Evolutionary conservation across 345 rosid genomes (phyloP), one percentile per base, ranked within the genome.

Genomic region (Triadica sebifera): DNA sequence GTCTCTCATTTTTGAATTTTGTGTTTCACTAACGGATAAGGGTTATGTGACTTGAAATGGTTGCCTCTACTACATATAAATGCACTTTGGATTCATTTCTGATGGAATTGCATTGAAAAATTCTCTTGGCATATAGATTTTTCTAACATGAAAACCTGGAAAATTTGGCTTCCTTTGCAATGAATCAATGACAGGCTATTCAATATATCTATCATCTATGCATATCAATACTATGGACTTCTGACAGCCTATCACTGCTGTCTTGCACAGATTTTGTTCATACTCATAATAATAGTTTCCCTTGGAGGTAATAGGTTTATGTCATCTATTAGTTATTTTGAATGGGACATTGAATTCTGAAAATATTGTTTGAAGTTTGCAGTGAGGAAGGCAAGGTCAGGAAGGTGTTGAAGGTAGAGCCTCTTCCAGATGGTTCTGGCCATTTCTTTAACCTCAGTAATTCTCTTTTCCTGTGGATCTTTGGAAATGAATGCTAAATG

Each of bases 381-480:
- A 90, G 97, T 67, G 98, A 94, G 16, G 98, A 94, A 82, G 97
- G 98, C 69, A 88, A 91, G 82, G 85, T 94, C 75, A 89, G 93
- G 85, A 94, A 94, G 89, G 82, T 90, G 75, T 85, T 94, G 89
- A 91, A 87, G 84, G 93, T 95, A 46, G 99, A 91, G 83, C 99
- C 98, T 10, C 88, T 95, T 20, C 97, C 96, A 64, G 97, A 95
- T 87, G 96, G 98, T 68, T 87, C 96, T 9, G 99, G 98, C 67
- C 95, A 89, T 83, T 90, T 94, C 85, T 94, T 92, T 83, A 92
- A 91, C 84, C 89, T 95, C 74, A 86, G 99, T 95, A 91, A 83
- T 77, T 7, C 46, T 73, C 88, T 74, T 81, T 75, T 70, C 77
- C 63, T 69, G 55, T 74, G 38, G 65, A 73, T 62, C 72, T 51